Percentiles rank a stretch among this genome's conserved stretches.
phyloP scores from a whole-genome alignment of 805 yeast genomes.

The Candida railenensis region DNA sequence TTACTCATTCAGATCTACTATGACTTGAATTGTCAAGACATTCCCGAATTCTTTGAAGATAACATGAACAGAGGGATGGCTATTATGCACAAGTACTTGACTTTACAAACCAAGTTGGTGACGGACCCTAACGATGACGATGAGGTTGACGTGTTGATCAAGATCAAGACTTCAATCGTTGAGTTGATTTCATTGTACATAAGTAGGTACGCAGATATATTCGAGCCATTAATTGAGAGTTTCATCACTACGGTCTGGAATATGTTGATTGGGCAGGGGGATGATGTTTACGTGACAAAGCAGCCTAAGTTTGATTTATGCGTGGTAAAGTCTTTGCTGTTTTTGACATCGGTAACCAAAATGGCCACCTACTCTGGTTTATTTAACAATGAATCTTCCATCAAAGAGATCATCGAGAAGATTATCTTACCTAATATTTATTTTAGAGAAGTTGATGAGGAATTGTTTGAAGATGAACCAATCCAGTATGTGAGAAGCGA shows the following conservation, averaged over 20 bases:
- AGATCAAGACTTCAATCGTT: conserved; percentile 76
- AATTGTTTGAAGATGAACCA: conserved; percentile 95
- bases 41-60: conserved; percentile 97
- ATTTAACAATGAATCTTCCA: conserved; percentile 55
- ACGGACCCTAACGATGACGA: conserved; percentile 60
- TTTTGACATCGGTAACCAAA: conserved; percentile 78
- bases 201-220: conserved; percentile 88
- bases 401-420: conserved; percentile 76
- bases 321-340: conserved; percentile 76
- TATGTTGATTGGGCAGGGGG: conserved; percentile 26
- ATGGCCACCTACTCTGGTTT: conserved; percentile 65
- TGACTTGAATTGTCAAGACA: conserved; percentile 95
- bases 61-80: conserved; percentile 74
- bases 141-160: conserved; percentile 66
- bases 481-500: conserved; percentile 89
- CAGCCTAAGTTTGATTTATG: conserved; percentile 82
- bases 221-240: conserved; percentile 70
- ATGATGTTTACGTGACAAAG: conserved; percentile 57
- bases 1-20: conserved; percentile 78
- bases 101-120: conserved; percentile 54
- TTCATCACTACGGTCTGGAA: conserved; percentile 86
- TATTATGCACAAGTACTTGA: conserved; percentile 76
- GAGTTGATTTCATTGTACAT: conserved; percentile 85
- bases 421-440: conserved; percentile 87
- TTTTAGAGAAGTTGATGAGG: conserved; percentile 85